phyloP scores from a whole-genome alignment of 176 grass and related monocot genomes.

The Thalia dealbata region DNA sequence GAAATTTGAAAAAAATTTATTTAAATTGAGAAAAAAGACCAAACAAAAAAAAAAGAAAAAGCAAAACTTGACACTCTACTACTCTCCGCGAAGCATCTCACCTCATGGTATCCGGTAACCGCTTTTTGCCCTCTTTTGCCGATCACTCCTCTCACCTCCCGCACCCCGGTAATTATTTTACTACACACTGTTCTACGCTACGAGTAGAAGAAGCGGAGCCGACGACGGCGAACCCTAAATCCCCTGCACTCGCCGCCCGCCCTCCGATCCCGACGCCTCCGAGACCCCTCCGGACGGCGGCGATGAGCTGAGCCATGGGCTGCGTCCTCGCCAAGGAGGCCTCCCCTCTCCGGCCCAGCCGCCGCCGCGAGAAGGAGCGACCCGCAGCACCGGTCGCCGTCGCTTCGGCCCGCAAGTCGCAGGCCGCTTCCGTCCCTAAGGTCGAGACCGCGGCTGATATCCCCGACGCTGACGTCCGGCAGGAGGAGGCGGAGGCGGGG shows the following conservation, averaged over 20 bases:
- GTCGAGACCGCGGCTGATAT: conserved; percentile 3
- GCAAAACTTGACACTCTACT: no score
- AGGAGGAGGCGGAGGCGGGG: not conserved
- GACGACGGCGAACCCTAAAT: not conserved
- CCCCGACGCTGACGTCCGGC: not conserved
- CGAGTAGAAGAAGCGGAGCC: not conserved
- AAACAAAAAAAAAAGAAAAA: no score
- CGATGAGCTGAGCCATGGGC: conserved; percentile 17
- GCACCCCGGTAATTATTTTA: not conserved
- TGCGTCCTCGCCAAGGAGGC: conserved; percentile 17
- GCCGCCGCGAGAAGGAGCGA: not conserved
- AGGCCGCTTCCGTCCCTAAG: conserved; percentile 2
- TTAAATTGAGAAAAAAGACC: no score
- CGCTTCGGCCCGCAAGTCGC: not conserved
- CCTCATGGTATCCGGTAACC: not conserved
- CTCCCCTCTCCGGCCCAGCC: not conserved
- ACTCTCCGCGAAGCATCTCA: no score
- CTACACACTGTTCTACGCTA: not conserved
- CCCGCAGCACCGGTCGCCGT: not conserved
- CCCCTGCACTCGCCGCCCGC: not conserved
- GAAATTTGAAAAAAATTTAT: no score
- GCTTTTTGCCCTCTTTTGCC: not conserved
- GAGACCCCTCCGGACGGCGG: not conserved
- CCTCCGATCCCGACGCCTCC: not conserved
- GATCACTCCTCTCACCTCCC: not conserved